Evolutionary conservation across 257 asterid genomes (phyloP).

Genomic region (Solanum chmielewskii): DNA sequence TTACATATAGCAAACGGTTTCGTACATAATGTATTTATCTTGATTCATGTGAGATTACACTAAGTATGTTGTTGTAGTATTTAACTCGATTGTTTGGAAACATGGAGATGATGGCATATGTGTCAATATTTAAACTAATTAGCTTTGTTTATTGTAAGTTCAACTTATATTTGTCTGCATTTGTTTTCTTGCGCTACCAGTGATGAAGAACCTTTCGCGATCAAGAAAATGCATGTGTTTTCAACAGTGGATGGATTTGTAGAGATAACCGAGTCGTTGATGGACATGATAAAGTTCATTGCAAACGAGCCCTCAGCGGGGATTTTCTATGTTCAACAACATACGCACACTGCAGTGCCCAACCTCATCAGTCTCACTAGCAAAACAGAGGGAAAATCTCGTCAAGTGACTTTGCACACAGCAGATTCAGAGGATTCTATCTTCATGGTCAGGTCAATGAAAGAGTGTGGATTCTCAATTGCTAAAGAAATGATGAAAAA

Average conservation of each 20-base stretch:
- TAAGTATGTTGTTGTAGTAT: not conserved
- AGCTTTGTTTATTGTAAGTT: not conserved
- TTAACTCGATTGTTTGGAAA: not conserved
- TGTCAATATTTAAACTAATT: not conserved
- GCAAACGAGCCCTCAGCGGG: constrained; percentile 99
- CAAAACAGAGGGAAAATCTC: constrained; percentile 49
- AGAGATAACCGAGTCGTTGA: constrained; percentile 62
- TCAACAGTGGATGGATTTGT: constrained; percentile 74
- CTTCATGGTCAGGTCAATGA: constrained; percentile 57
- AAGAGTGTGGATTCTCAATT: constrained; percentile 61
- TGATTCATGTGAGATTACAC: not conserved
- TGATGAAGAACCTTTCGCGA: constrained; percentile 62
- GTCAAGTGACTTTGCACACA: constrained; percentile 51
- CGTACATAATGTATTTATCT: not conserved
- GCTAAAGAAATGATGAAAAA: constrained; percentile 78
- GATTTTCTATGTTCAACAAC: constrained; percentile 84
- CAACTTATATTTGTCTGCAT: not conserved
- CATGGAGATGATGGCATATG: not conserved
- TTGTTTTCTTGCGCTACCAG: constrained; percentile 15
- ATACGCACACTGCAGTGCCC: constrained; percentile 58
- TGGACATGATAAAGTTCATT: constrained; percentile 72
- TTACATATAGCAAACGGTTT: no score
- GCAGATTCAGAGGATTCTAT: constrained; percentile 89
- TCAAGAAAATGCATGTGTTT: constrained; percentile 64
- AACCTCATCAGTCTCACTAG: constrained; percentile 62